Percentiles rank a stretch among this genome's conserved stretches.
phyloP scores from a whole-genome alignment of 1,284 basidiomycete species.

The Agroathelia rolfsii region DNA sequence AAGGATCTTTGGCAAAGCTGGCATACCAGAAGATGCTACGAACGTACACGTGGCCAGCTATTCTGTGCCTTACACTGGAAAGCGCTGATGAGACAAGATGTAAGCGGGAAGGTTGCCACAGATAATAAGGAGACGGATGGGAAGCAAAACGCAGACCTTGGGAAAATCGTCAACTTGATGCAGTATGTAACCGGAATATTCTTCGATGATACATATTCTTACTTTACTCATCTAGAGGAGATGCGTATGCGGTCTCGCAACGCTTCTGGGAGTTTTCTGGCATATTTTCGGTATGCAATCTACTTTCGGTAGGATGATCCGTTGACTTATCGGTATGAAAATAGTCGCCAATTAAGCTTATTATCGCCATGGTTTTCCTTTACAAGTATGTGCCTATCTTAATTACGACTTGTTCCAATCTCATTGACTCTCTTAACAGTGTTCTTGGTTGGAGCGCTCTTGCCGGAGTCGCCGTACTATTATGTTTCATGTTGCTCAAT shows the following conservation, averaged over 20 bases:
- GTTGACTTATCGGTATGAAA: no score
- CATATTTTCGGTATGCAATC: no score
- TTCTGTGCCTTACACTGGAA: conserved; percentile 69
- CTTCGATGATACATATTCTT: conserved; percentile 1
- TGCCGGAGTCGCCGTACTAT: conserved; percentile 64
- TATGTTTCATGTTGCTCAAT: conserved; percentile 57
- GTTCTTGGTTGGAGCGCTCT: conserved; percentile 79
- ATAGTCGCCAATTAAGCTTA: conserved; percentile 65
- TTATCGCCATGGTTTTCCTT: conserved; percentile 65
- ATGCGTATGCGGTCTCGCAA: conserved; percentile 61
- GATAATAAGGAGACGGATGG: conserved; percentile 30
- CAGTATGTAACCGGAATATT: conserved; percentile 37
- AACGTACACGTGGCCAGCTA: conserved; percentile 56
- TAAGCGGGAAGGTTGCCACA: conserved; percentile 39
- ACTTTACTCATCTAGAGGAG: conserved; percentile 34
- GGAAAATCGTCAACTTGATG: conserved; percentile 65
- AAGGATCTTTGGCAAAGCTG: conserved; percentile 55
- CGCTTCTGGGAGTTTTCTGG: conserved; percentile 64
- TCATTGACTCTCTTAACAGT: conserved; percentile 25
- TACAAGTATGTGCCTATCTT: conserved; percentile 48
- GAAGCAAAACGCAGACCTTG: conserved; percentile 45
- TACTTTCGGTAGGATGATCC: no score
- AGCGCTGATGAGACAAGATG: conserved; percentile 50
- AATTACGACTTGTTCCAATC: conserved; percentile 1
- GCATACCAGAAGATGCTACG: conserved; percentile 57